Evolutionary conservation across 768 basidiomycete genomes (phyloP).

Genomic region (Hysterangium stoloniferum): DNA sequence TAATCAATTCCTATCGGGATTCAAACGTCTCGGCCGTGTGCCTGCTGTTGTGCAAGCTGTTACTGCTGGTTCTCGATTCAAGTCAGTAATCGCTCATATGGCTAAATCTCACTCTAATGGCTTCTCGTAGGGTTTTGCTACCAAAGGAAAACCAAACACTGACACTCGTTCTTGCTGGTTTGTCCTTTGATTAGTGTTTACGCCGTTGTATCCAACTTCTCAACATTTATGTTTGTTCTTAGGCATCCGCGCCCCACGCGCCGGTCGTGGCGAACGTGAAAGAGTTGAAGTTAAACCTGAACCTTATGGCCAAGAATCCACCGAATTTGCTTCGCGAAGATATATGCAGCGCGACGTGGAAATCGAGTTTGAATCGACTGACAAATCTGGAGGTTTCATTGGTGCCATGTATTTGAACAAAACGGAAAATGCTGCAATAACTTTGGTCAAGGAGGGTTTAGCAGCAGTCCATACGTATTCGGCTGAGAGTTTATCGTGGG

Average conservation of each 20-base stretch:
- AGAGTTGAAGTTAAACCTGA: slow-evolving; percentile 64
- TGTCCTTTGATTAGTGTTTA: slow-evolving; percentile 8
- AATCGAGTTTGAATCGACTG: slow-evolving; percentile 80
- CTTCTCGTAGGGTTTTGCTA: slow-evolving; percentile 53
- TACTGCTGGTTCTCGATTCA: slow-evolving; percentile 91
- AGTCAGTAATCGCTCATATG: slow-evolving; percentile 37
- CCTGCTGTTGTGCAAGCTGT: slow-evolving; percentile 90
- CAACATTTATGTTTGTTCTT: slow-evolving; percentile 6
- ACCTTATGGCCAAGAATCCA: slow-evolving; percentile 78
- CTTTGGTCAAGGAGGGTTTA: slow-evolving; percentile 80
- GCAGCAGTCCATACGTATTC: slow-evolving; percentile 86
- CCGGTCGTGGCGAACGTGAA: slow-evolving; percentile 60
- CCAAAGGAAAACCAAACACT: slow-evolving; percentile 91
- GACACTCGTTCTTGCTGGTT: slow-evolving; percentile 86
- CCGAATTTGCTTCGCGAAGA: slow-evolving; percentile 66
- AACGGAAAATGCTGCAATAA: slow-evolving; percentile 76
- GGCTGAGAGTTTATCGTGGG: slow-evolving; percentile 75
- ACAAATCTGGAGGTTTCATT: slow-evolving; percentile 96
- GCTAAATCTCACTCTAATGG: neutral
- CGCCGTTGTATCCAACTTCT: neutral
- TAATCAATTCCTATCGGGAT: slow-evolving; percentile 78
- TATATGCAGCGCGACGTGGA: slow-evolving; percentile 96
- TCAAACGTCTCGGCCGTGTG: slow-evolving; percentile 83
- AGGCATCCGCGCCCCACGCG: slow-evolving; percentile 89
- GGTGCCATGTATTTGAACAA: slow-evolving; percentile 82